These are phyloP conservation scores for Acer yangbiense DNA, from an alignment of 345 rosid genomes.

Conservation along the genomic window DNA sequence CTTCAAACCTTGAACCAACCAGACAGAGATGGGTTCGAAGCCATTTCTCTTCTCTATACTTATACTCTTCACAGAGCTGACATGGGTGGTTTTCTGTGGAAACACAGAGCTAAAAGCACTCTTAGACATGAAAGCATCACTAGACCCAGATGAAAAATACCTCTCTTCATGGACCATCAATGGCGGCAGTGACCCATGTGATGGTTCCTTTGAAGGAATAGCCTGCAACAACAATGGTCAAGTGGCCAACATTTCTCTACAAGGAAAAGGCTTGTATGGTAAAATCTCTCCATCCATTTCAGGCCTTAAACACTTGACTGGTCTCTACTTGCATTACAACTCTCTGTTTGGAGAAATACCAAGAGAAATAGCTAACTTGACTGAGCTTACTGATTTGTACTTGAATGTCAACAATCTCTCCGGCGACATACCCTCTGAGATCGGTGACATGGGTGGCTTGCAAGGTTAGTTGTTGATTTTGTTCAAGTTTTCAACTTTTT, in stretches of 20 bases:
- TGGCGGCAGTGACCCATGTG: slow-evolving; percentile 52
- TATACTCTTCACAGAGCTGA: slow-evolving; percentile 25
- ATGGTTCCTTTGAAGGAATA: slow-evolving; percentile 68
- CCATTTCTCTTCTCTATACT: slow-evolving; percentile 33
- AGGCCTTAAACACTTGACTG: slow-evolving; percentile 72
- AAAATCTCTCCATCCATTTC: slow-evolving; percentile 66
- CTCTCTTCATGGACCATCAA: slow-evolving; percentile 67
- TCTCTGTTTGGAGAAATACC: slow-evolving; percentile 74
- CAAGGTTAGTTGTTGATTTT: slow-evolving; percentile 57
- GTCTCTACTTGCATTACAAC: slow-evolving; percentile 86
- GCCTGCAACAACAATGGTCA: slow-evolving; percentile 67
- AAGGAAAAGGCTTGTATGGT: slow-evolving; percentile 81
- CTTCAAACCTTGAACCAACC: slow-evolving; percentile 17
- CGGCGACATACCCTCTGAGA: slow-evolving; percentile 70
- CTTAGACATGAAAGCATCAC: slow-evolving; percentile 59
- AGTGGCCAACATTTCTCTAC: slow-evolving; percentile 83
- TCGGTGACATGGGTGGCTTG: slow-evolving; percentile 62
- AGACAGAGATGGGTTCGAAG: slow-evolving; percentile 34
- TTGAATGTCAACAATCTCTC: slow-evolving; percentile 86
- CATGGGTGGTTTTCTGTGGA: slow-evolving; percentile 25
- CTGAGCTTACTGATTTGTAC: slow-evolving; percentile 70
- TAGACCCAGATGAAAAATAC: slow-evolving; percentile 65
- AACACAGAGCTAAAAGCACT: slow-evolving; percentile 51
- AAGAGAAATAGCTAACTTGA: slow-evolving; percentile 61
- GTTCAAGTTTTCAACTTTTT: background rate